phyloP scores from a whole-genome alignment of 768 basidiomycete genomes.

The Hericium coralloides region DNA sequence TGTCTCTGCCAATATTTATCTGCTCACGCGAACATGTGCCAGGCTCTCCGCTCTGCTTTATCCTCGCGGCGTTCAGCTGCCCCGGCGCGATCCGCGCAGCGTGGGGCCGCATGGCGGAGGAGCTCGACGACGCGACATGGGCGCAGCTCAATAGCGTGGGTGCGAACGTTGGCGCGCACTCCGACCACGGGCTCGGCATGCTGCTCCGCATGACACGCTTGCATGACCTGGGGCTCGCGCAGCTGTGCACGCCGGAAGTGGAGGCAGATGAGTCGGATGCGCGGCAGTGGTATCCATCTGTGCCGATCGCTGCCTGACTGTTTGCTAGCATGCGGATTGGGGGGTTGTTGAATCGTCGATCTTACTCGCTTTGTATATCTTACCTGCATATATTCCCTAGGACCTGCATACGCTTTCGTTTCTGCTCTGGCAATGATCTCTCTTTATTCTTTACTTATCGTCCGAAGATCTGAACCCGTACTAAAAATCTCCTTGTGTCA shows the following conservation, averaged over 20 bases:
- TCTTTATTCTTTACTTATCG: too few species aligned
- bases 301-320: too few species aligned
- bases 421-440: too few species aligned
- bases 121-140: slow-evolving; percentile 64
- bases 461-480: too few species aligned
- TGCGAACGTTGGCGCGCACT: slow-evolving; percentile 21
- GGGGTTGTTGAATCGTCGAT: too few species aligned
- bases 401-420: too few species aligned
- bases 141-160: slow-evolving; percentile 37
- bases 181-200: slow-evolving; percentile 43
- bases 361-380: too few species aligned
- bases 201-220: slow-evolving; percentile 70
- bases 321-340: too few species aligned
- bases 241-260: slow-evolving; percentile 34
- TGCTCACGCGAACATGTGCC: background rate
- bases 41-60: slow-evolving; percentile 76
- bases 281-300: too few species aligned
- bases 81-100: slow-evolving; percentile 53
- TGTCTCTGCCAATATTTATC: background rate
- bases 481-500: too few species aligned
- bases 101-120: slow-evolving; percentile 62
- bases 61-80: slow-evolving; percentile 58
- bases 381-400: too few species aligned
- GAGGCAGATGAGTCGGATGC: background rate
- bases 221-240: slow-evolving; percentile 63